Conservation (phyloP, 495 filamentous ascomycete genomes). For the Wilcoxina mikolae region DNA sequence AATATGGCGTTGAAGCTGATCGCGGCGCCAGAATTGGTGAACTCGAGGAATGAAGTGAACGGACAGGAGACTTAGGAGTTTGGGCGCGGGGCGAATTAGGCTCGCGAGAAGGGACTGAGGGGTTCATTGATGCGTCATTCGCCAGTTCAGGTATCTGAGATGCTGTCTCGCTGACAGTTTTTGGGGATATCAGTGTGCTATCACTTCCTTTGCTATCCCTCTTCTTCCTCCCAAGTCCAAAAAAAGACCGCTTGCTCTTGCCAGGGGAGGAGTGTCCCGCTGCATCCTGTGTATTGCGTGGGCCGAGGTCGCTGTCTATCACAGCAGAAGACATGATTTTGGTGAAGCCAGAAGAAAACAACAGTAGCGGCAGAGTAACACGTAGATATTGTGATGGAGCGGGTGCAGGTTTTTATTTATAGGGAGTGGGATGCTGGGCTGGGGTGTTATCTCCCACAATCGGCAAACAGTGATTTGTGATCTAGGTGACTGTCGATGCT, state of each 20-base stretch:
- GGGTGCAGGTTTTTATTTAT: no score
- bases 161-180: slow-evolving; percentile 21
- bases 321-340: neutral
- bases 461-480: no score
- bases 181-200: slow-evolving; percentile 14
- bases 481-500: no score
- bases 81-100: slow-evolving; percentile 8
- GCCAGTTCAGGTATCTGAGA: slow-evolving; percentile 24
- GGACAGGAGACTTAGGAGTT: slow-evolving; percentile 34
- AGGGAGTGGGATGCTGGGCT: no score
- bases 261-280: neutral
- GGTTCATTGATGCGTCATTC: slow-evolving; percentile 30
- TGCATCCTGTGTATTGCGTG: neutral
- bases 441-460: no score
- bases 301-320: neutral
- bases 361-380: no score
- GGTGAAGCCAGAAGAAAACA: no score
- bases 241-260: slow-evolving; percentile 34
- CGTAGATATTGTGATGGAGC: no score
- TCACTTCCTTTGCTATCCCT: slow-evolving; percentile 32
- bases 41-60: slow-evolving; percentile 33
- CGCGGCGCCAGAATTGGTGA: slow-evolving; percentile 36
- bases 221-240: slow-evolving; percentile 55
- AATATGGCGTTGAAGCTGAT: slow-evolving; percentile 36
- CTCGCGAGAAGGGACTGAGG: slow-evolving; percentile 16